Base-by-base conservation (phyloP, 306 rosid species). In the Cucumis cinereus region DNA sequence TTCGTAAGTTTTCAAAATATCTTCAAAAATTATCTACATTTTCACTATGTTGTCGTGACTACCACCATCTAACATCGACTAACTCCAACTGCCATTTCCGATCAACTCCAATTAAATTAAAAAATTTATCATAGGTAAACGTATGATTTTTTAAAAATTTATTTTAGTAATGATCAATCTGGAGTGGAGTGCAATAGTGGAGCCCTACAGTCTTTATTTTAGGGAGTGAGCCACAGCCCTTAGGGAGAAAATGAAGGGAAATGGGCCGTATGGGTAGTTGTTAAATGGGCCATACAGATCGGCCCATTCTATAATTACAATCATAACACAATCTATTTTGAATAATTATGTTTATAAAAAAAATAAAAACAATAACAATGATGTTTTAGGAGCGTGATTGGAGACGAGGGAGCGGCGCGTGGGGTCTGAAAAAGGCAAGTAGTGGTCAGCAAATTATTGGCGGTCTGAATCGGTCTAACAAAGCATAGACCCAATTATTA, bases 381-480 rank as follows among this genome's bases (percentile, higher is more conserved):
- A 36, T 0, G 30, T 19, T 66, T 66, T n/a, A 38, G 19, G 73
- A 12, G 73, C 53, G 30, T 66, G 73, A 4, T 10, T 36, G 52
- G 19, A 10, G 50, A 38, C 24, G 17, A n/a, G 73, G 19, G 6
- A 41, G 55, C 22, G 56, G 33, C 49, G 71, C 49, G 71, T 64
- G 74, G 20, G 74, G 13, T 15, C 28, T 1, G 2, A 40, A 2
- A 23, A 45, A 69, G 38, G 33, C 47, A 35, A 35, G 70, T 9
- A 63, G 70, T 40, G 53, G 73, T 20, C 52, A 67, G 53, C 73
- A 67, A 17, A 67, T 67, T 10, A 67, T 67, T 67, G 73, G 53
- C 20, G 20, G 28, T 38, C 33, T 3, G 74, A 69, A 22, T 7
- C 33, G 74, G 75, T 70, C 57, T 45, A 24, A 14, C 14, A 70